Base-by-base conservation (phyloP, 148 eudicot species). In the Limonium bicolor region DNA sequence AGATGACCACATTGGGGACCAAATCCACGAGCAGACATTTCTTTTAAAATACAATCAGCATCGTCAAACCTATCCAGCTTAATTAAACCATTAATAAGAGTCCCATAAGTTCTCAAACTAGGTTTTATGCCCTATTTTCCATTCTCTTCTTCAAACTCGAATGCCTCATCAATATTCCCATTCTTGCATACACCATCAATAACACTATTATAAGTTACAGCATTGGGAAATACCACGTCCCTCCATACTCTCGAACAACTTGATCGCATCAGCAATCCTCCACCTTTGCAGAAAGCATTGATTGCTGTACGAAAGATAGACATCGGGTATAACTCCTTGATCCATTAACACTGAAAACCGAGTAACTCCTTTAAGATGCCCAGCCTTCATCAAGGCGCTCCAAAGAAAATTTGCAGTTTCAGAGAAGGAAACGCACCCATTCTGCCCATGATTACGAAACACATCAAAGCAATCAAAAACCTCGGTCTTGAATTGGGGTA, bases 121-220 rank as follows among this genome's bases (percentile, higher is more conserved):
- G 83, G 94, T 19, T 30, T 50, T 27, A 63, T 36, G 27, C 80
- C 76, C 58, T 69, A 53, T 56, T 49, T 6, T 62, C 37, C 96
- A 87, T 87, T 58, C 67, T 74, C 59, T 76, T 72, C 62, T 73
- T 82, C 5, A 73, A n/a, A 60, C 35, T 33, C 55, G 20, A 82
- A 79, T 13, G 94, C 90, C 51, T 67, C 74, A 20, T 65, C 74
- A 34, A 74, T 30, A 50, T 63, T 59, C 11, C 86, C 74, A 51
- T 27, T 65, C 62, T 45, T 76, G 25, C 94, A 82, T 22, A 82
- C 80, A 43, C 94, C 96, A 66, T 79, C 47, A 17, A 87, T 60
- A 20, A 87, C 57, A 49, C 41, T 82, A 41, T 76, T 87, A 46
- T 82, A 87, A 12, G 76, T 72, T 54, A 78, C 82, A 48, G 64